Base-by-base conservation (phyloP, 495 filamentous ascomycete species). In the Jackrogersella minutella region DNA sequence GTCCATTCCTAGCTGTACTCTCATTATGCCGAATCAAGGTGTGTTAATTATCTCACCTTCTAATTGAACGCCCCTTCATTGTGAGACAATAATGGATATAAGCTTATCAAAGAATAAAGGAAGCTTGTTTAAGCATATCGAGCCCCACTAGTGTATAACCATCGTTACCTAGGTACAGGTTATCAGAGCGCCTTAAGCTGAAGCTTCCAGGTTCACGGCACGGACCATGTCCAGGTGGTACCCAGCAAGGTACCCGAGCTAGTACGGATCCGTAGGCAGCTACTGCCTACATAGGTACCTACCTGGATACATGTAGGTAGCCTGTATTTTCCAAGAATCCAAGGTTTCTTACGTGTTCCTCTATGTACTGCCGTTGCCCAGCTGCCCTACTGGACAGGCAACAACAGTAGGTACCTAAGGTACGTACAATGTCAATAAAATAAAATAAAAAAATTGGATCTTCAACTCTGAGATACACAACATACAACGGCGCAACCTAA, bases 351-450 rank as follows among this genome's bases (percentile, higher is more conserved):
- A 10, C 31, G 41, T 34, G 5, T 40, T 55, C 31, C 30, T n/a
- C n/a, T n/a, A n/a, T n/a, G n/a, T n/a, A 37, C 55, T 43, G 21
- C 50, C 21, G 61, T 66, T 69, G 66, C 66, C 66, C n/a, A n/a
- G n/a, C n/a, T n/a, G n/a, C n/a, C n/a, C n/a, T n/a, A n/a, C n/a
- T n/a, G n/a, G n/a, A n/a, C n/a, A n/a, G n/a, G n/a, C n/a, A n/a
- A n/a, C n/a, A n/a, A n/a, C n/a, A n/a, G n/a, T n/a, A n/a, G n/a
- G n/a, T n/a, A n/a, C n/a, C n/a, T n/a, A n/a, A n/a, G n/a, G 26
- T 30, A 30, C 7, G 26, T 30, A 30, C 26, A 58, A 69, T 69
- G 57, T 69, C 61, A 69, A 69, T 70, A 70, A 69, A 61, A 69
- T 30, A 62, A 64, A 36, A 40, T 39, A 58, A 39, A 58, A 52